phyloP scores from a whole-genome alignment of 2,329 filamentous ascomycete genomes.

The Alternaria sp. region DNA sequence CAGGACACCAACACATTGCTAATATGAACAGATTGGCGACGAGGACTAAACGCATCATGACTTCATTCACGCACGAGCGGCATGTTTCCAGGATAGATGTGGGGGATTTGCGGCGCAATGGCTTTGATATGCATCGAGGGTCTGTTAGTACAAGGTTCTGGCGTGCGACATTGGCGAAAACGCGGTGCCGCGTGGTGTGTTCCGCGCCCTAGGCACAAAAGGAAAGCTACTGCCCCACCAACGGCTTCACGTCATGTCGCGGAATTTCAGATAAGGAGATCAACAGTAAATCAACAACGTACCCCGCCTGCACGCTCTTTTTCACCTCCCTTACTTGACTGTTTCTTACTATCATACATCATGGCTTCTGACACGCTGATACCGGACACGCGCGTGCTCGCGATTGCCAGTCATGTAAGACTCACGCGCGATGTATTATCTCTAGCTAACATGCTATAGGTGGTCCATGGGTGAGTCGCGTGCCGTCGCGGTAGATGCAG shows the following conservation, averaged over 20 bases:
- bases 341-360: conserved; percentile 2
- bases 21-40: conserved; percentile 68
- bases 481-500: not conserved
- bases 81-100: conserved; percentile 35
- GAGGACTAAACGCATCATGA: conserved; percentile 58
- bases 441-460: conserved; percentile 56
- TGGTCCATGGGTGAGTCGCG: conserved; percentile 72
- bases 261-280: conserved; percentile 44
- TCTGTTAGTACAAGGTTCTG: conserved; percentile 22
- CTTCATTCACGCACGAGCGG: conserved; percentile 28
- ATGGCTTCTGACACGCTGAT: conserved; percentile 52
- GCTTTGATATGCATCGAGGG: conserved; percentile 36
- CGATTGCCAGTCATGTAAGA: conserved; percentile 93
- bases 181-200: conserved; percentile 18
- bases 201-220: conserved; percentile 29
- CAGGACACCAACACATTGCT: conserved; percentile 31
- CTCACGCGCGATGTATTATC: conserved; percentile 20
- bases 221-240: conserved; percentile 34
- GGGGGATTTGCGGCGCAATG: conserved; percentile 31
- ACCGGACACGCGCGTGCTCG: conserved; percentile 75
- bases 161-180: conserved; percentile 27
- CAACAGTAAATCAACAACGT: conserved; percentile 31
- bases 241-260: conserved; percentile 40
- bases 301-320: conserved; percentile 3
- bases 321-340: not conserved